A percentile compares a stretch with the other conserved stretches of the same genome.
Conservation (phyloP, 768 basidiomycete genomes). For the Mrakia gelida region DNA sequence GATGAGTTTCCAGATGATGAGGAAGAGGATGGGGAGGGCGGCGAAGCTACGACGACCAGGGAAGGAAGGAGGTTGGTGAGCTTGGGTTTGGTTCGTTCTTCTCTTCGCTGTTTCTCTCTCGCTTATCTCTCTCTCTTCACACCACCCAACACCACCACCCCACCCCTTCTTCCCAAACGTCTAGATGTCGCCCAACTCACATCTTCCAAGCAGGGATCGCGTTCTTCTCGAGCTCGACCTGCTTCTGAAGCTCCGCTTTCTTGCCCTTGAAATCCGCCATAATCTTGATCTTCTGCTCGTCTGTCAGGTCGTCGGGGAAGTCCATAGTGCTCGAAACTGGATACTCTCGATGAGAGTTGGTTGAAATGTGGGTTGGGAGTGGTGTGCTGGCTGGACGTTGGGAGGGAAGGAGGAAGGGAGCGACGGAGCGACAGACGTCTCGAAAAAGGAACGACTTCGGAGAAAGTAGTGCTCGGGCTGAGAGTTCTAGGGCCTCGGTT, state of each 20-base stretch:
- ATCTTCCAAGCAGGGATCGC: background rate
- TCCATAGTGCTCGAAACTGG: no score
- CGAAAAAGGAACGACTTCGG: background rate
- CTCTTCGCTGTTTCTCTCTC: background rate
- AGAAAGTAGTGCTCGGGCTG: background rate
- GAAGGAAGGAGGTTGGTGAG: background rate
- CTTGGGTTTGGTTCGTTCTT: background rate
- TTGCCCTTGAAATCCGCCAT: background rate
- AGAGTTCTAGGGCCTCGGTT: no score
- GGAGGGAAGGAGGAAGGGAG: no score
- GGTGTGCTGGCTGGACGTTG: no score
- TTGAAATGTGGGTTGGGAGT: no score
- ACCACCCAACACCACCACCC: background rate
- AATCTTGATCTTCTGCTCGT: conserved; percentile 9
- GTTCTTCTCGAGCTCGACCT: background rate
- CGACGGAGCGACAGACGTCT: no score
- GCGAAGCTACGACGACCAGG: background rate
- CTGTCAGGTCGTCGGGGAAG: background rate
- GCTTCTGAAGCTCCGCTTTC: background rate
- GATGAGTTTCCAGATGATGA: background rate
- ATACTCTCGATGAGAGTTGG: background rate
- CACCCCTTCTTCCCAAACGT: background rate
- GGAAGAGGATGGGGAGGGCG: background rate
- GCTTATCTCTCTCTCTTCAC: background rate
- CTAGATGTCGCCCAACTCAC: background rate